Percentiles rank a stretch among this genome's conserved stretches.
phyloP scores from a whole-genome alignment of 1,139 yeast species.

The Pichia norvegensis region DNA sequence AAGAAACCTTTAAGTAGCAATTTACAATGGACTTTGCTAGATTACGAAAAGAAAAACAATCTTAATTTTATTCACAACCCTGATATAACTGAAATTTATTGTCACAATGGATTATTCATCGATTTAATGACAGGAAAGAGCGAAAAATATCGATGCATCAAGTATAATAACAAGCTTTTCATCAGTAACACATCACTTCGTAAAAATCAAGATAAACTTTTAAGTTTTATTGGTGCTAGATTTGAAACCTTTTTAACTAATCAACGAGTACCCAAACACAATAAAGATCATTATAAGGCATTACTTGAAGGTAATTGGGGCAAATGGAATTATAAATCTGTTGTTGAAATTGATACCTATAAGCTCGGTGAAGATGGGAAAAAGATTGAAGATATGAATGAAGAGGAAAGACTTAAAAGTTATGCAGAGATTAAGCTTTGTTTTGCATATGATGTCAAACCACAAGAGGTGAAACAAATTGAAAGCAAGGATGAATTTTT shows the following conservation, averaged over 20 bases:
- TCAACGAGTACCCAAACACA: slow-evolving; percentile 1
- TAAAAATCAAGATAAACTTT: slow-evolving; percentile 5
- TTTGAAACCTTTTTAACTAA: slow-evolving; percentile 13
- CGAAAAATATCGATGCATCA: slow-evolving; percentile 14
- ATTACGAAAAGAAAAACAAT: slow-evolving; percentile 9
- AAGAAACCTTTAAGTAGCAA: slow-evolving; percentile 8
- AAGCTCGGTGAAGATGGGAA: neutral
- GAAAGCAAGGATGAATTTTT: slow-evolving; percentile 2
- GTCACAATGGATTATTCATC: slow-evolving; percentile 17
- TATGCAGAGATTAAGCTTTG: slow-evolving; percentile 15
- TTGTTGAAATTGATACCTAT: slow-evolving; percentile 15
- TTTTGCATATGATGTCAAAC: neutral
- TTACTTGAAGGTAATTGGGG: slow-evolving; percentile 12
- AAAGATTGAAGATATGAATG: slow-evolving; percentile 1
- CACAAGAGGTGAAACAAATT: neutral
- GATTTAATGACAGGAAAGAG: slow-evolving; percentile 10
- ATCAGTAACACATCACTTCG: slow-evolving; percentile 13
- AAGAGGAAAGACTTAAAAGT: neutral
- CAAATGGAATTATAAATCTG: slow-evolving; percentile 10
- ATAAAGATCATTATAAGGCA: slow-evolving; percentile 15
- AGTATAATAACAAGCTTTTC: slow-evolving; percentile 14
- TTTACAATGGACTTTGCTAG: slow-evolving; percentile 9
- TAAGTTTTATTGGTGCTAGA: slow-evolving; percentile 15
- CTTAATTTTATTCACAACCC: neutral
- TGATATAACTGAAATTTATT: slow-evolving; percentile 8